Percentiles rank a stretch among this genome's conserved stretches.
Evolutionary conservation across 2,329 filamentous ascomycete genomes (phyloP).

Genomic region (Scedosporium boydii): DNA sequence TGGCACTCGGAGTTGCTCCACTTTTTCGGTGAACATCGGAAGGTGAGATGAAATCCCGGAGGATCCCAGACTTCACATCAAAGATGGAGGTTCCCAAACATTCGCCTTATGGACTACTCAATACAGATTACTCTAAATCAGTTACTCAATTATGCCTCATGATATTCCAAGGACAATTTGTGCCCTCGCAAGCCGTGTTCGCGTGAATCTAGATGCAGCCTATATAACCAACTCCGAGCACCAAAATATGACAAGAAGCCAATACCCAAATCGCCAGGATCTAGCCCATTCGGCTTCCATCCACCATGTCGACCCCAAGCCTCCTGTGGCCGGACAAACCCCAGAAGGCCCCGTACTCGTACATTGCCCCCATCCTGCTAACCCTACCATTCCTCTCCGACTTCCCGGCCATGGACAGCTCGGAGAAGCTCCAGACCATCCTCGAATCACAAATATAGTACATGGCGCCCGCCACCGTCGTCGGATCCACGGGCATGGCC

Average conservation of each 20-base stretch:
- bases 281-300: not conserved
- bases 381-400: not conserved
- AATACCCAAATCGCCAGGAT: not conserved
- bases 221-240: not conserved
- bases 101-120: not conserved
- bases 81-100: too few species aligned
- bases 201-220: not conserved
- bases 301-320: not conserved
- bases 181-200: not conserved
- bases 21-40: too few species aligned
- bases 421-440: not conserved
- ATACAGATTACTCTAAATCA: not conserved
- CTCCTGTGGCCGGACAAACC: not conserved
- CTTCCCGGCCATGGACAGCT: not conserved
- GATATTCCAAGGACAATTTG: not conserved
- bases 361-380: not conserved
- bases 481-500: constrained; percentile 35
- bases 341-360: not conserved
- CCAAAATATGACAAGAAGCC: not conserved
- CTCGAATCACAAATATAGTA: constrained; percentile 24
- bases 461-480: constrained; percentile 34
- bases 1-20: too few species aligned
- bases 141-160: not conserved
- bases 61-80: too few species aligned
- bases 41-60: too few species aligned